Base-by-base conservation (phyloP, 2,329 filamentous ascomycete genomes). In the Dryadomyces sulphureus region DNA sequence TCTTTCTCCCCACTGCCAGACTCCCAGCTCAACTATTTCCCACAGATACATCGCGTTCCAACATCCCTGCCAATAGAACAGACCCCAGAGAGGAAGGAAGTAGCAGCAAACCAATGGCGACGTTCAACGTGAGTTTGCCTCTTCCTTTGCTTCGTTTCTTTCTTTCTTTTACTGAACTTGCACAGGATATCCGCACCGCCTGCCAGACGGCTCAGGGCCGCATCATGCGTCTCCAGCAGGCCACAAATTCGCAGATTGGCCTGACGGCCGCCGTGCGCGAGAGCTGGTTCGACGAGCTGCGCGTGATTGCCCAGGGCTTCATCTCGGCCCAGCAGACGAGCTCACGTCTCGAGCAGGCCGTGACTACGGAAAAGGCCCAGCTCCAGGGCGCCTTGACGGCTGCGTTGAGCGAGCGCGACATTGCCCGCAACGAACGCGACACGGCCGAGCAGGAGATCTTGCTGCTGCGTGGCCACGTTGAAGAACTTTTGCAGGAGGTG, bases 141-240 rank as follows among this genome's bases (percentile, higher is more conserved):
- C n/a, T 16, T 12, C 8, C 40, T n/a, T 35, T n/a, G 12, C 30
- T 14, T 16, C 12, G 36, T 38, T 20, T 16, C 30, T 25, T 30
- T 19, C 8, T 40, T n/a, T 41, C 30, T 17, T 25, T 9, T 24
- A 16, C 20, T 41, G 14, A 19, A 3, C 34, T 36, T 17, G 11
- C 17, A 14, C 24, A 54, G 52, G 48, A 54, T 7, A 53, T 55
- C 25, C 52, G 51, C 5, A 8, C 34, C 1, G 30, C 47, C 3
- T 55, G 53, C 41, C 49, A 50, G 27, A 43, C 46, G 4, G 53
- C 52, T 1, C 51, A 54, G 38, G 20, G 20, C 24, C 49, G 52
- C 21, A 53, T 54, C 45, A 53, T 55, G 49, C 41, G 49, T 7
- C 48, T 55, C 2, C 53, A 55, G 38, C 49, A 52, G 30, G 51